Percentiles rank a stretch among this genome's conserved stretches.
Conservation (phyloP, 768 basidiomycete genomes). For the Lepiota venenata region DNA sequence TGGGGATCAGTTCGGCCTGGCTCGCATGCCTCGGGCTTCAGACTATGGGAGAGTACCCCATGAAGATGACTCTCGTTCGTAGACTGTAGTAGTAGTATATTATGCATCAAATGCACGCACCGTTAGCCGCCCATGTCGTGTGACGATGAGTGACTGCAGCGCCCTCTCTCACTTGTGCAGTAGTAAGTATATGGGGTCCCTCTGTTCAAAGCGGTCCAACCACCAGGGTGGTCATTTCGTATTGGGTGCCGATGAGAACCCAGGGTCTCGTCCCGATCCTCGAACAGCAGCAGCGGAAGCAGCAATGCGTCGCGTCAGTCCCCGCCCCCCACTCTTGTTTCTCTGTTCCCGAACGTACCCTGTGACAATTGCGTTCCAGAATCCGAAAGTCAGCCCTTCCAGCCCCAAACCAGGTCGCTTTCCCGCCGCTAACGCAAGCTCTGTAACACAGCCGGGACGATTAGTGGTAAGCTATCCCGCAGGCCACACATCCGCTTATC, state of each 20-base stretch:
- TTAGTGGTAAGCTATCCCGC: no score
- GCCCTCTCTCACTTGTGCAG: constrained; percentile 2
- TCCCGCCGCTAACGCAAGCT: constrained; percentile 32
- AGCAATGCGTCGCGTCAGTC: constrained; percentile 58
- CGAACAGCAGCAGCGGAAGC: constrained; percentile 59
- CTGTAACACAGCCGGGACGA: no score
- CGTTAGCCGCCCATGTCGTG: background rate
- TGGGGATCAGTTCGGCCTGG: constrained; percentile 40
- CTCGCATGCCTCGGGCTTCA: constrained; percentile 45
- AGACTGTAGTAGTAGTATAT: background rate
- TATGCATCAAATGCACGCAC: background rate
- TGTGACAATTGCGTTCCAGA: constrained; percentile 31
- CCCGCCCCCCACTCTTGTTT: constrained; percentile 12
- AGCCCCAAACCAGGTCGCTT: constrained; percentile 49
- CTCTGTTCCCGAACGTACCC: constrained; percentile 19
- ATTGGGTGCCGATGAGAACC: constrained; percentile 33
- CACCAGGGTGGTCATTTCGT: constrained; percentile 49
- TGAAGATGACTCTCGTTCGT: background rate
- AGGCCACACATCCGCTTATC: no score
- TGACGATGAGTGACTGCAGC: constrained; percentile 8
- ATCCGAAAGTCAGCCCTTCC: constrained; percentile 37
- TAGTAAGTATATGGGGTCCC: constrained; percentile 63
- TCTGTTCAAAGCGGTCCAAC: constrained; percentile 48
- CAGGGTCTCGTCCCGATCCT: constrained; percentile 32
- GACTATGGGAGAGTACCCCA: constrained; percentile 27